phyloP scores from a whole-genome alignment of 2,329 filamentous ascomycete species.

The Sporothrix protearum region DNA sequence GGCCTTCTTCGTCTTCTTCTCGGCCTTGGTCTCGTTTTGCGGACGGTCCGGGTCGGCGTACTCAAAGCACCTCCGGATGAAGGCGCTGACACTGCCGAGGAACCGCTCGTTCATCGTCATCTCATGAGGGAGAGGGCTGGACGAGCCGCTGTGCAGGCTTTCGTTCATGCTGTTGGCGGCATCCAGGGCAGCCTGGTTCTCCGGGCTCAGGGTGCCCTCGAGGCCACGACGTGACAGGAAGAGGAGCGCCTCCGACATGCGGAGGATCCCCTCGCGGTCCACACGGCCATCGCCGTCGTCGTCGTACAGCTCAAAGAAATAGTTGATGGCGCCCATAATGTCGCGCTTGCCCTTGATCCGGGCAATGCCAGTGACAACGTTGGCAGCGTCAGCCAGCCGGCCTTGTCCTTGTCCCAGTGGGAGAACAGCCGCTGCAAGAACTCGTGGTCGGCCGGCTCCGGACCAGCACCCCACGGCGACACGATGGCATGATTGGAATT shows the following conservation, averaged over 20 bases:
- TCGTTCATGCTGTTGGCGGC: conserved; percentile 19
- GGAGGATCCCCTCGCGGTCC: conserved; percentile 88
- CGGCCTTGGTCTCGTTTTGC: conserved; percentile 46
- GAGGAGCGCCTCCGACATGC: conserved; percentile 88
- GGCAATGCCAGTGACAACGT: conserved; percentile 86
- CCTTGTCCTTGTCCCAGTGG: conserved; percentile 79
- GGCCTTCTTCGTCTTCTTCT: conserved; percentile 23
- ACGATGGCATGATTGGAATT: conserved; percentile 31
- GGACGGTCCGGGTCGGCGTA: conserved; percentile 92
- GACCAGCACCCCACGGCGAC: conserved; percentile 55
- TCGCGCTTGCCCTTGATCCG: conserved; percentile 89
- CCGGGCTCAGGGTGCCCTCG: conserved; percentile 68
- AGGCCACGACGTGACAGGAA: conserved; percentile 89
- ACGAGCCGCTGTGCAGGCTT: conserved; percentile 32
- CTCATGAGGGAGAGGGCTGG: conserved; percentile 44
- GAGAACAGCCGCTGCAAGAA: conserved; percentile 85
- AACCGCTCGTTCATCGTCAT: conserved; percentile 79
- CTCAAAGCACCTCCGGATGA: conserved; percentile 94
- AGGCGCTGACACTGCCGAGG: conserved; percentile 86
- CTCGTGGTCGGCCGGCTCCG: conserved; percentile 83
- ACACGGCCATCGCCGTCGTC: conserved; percentile 88
- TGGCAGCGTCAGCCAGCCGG: conserved; percentile 74
- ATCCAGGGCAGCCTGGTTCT: conserved; percentile 52
- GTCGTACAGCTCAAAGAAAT: conserved; percentile 97
- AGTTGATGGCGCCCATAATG: conserved; percentile 96